Evolutionary conservation across 352 stramenopile genomes (phyloP).

Genomic region (Pythium utonaiense): DNA sequence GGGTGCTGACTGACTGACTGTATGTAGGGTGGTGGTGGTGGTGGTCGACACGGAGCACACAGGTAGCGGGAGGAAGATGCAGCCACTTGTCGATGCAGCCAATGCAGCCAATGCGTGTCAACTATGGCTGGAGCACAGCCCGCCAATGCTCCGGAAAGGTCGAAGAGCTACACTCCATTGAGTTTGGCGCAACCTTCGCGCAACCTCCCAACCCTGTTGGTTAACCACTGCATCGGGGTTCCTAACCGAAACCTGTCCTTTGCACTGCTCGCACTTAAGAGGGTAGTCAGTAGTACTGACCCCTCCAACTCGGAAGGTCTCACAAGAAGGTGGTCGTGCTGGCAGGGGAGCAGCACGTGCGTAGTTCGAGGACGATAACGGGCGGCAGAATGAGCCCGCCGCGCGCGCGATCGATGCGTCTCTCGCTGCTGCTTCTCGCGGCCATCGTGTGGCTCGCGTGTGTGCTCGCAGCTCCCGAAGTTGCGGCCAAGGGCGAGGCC

Average conservation of each 20-base stretch:
- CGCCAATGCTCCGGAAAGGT: constrained; percentile 27
- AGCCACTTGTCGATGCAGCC: constrained; percentile 8
- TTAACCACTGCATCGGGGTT: no score
- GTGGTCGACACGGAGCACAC: no score
- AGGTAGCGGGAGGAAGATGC: no score
- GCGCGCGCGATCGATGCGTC: not conserved
- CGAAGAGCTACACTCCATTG: constrained; percentile 31
- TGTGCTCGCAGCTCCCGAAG: constrained; percentile 15
- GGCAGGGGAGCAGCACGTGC: not conserved
- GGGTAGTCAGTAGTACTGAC: no score
- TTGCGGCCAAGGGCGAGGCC: constrained; percentile 28
- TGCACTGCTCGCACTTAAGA: no score
- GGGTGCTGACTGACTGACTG: no score
- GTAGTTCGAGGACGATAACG: not conserved
- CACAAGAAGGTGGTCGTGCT: not conserved
- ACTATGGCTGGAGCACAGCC: constrained; percentile 22
- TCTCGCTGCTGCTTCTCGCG: not conserved
- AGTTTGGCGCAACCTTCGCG: constrained; percentile 37
- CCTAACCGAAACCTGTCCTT: no score
- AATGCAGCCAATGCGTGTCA: not conserved
- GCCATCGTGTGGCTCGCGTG: not conserved
- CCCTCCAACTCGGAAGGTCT: not conserved
- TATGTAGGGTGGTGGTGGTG: not conserved
- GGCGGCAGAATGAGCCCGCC: not conserved
- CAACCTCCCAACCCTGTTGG: constrained; percentile 16